These are phyloP conservation scores for Trichoderma simmonsii DNA, from an alignment of 2,329 filamentous ascomycete species.

Conservation along the genomic window DNA sequence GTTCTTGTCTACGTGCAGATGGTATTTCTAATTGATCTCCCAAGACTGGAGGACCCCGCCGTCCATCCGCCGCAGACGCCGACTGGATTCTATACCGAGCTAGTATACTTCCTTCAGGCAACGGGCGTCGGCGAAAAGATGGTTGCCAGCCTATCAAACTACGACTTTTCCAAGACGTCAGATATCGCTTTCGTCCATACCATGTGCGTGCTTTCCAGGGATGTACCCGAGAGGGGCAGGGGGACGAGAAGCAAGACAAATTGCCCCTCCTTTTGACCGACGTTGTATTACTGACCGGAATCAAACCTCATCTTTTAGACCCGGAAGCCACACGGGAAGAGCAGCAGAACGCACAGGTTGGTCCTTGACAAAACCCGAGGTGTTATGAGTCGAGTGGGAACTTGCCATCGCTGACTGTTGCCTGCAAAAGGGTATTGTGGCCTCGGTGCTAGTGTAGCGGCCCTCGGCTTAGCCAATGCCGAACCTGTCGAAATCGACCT, in stretches of 20 bases:
- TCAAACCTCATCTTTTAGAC: slow-evolving; percentile 28
- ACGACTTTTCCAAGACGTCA: slow-evolving; percentile 75
- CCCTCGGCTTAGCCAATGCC: slow-evolving; percentile 58
- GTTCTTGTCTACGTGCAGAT: slow-evolving; percentile 47
- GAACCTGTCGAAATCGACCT: slow-evolving; percentile 67
- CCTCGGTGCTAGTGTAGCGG: slow-evolving; percentile 62
- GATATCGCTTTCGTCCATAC: slow-evolving; percentile 80
- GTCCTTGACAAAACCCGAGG: slow-evolving; percentile 21
- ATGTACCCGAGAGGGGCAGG: neutral
- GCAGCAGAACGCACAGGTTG: slow-evolving; percentile 31
- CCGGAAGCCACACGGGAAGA: slow-evolving; percentile 34
- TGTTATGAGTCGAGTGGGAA: neutral
- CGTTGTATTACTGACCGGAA: neutral
- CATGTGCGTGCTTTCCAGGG: slow-evolving; percentile 55
- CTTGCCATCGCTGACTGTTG: slow-evolving; percentile 24
- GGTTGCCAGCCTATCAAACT: slow-evolving; percentile 66
- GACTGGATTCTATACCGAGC: slow-evolving; percentile 62
- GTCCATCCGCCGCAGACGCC: slow-evolving; percentile 23
- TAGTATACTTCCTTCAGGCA: slow-evolving; percentile 67
- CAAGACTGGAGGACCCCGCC: slow-evolving; percentile 48
- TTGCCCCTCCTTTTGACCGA: neutral
- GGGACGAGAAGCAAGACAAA: neutral
- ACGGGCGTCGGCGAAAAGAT: slow-evolving; percentile 64
- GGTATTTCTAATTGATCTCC: slow-evolving; percentile 90
- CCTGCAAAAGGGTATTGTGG: slow-evolving; percentile 63